Percentiles rank a stretch among this genome's conserved stretches.
Conservation (phyloP, 2,329 filamentous ascomycete species). For the Tolypocladium tundrense region DNA sequence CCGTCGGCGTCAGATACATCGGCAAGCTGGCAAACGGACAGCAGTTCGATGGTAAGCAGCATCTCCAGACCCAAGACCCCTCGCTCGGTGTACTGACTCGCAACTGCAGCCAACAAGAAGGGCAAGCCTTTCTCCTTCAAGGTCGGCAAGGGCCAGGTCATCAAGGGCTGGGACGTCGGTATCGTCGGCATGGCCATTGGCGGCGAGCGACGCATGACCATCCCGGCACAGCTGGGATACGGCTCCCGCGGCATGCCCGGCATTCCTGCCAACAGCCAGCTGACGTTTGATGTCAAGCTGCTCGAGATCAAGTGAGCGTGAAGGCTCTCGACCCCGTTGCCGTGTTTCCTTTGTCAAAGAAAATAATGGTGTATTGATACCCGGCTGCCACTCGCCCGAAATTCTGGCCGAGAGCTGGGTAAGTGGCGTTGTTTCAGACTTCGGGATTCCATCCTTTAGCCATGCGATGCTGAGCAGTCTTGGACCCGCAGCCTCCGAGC, state of each 20-base stretch:
- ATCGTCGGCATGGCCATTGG: constrained; percentile 86
- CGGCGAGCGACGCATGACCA: constrained; percentile 84
- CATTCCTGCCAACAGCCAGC: constrained; percentile 82
- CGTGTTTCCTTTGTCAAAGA: not conserved
- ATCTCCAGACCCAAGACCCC: too few species aligned
- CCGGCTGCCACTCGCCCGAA: constrained; percentile 1
- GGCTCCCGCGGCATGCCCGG: constrained; percentile 73
- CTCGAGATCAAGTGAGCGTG: constrained; percentile 65
- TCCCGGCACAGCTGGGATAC: constrained; percentile 81
- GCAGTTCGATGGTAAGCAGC: constrained; percentile 75
- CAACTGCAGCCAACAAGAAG: constrained; percentile 79
- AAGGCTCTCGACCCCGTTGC: not conserved
- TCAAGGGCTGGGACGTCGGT: constrained; percentile 98
- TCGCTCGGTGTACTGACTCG: not conserved
- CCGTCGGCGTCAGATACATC: constrained; percentile 92
- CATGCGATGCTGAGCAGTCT: constrained; percentile 32
- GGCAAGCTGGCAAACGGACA: constrained; percentile 93
- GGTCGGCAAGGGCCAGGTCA: constrained; percentile 88
- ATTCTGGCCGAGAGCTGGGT: constrained; percentile 2
- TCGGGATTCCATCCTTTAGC: constrained; percentile 12
- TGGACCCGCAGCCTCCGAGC: constrained; percentile 35
- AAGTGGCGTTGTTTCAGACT: constrained; percentile 6
- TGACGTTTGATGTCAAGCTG: constrained; percentile 87
- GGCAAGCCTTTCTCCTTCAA: constrained; percentile 96
- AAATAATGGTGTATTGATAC: constrained; percentile 2